These are phyloP conservation scores for Syncephalastrum racemosum DNA, from an alignment of 371 early-diverging fungal species.

Conservation along the genomic window DNA sequence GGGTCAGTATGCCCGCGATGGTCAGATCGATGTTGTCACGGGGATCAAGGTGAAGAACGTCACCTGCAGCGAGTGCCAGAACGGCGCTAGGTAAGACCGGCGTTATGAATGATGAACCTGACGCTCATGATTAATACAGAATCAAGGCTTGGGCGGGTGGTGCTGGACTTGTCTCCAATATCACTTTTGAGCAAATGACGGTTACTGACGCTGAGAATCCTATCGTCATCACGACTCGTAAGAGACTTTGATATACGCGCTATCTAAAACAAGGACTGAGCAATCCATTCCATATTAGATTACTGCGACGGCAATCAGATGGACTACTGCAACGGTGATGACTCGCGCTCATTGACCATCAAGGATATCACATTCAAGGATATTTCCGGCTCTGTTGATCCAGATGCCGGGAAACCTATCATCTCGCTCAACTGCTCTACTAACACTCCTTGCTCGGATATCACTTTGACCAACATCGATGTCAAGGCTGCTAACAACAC, in stretches of 20 bases:
- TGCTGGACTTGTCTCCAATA: constrained; percentile 25
- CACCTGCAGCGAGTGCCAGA: constrained; percentile 19
- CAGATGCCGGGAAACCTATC: constrained; percentile 14
- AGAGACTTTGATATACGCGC: not conserved
- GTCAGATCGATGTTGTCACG: constrained; percentile 19
- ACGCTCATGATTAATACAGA: not conserved
- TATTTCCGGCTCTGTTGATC: constrained; percentile 20
- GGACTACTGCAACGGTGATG: constrained; percentile 23
- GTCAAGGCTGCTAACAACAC: constrained; percentile 21
- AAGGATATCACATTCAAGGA: constrained; percentile 23
- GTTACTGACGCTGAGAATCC: constrained; percentile 29
- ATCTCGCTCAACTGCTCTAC: constrained; percentile 31
- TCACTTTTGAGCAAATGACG: constrained; percentile 22
- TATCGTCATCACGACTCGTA: constrained; percentile 32
- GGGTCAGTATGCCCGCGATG: constrained; percentile 19
- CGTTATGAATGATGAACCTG: not conserved
- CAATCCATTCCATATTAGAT: not conserved
- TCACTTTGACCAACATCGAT: constrained; percentile 20
- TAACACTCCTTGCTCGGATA: constrained; percentile 23
- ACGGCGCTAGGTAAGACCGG: constrained; percentile 19
- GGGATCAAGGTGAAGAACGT: constrained; percentile 20
- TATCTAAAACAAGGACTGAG: not conserved
- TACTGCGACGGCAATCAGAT: constrained; percentile 33
- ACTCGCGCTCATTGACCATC: constrained; percentile 24
- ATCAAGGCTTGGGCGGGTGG: constrained; percentile 32